Conservation (phyloP, 345 rosid species). For the Salix brachista region DNA sequence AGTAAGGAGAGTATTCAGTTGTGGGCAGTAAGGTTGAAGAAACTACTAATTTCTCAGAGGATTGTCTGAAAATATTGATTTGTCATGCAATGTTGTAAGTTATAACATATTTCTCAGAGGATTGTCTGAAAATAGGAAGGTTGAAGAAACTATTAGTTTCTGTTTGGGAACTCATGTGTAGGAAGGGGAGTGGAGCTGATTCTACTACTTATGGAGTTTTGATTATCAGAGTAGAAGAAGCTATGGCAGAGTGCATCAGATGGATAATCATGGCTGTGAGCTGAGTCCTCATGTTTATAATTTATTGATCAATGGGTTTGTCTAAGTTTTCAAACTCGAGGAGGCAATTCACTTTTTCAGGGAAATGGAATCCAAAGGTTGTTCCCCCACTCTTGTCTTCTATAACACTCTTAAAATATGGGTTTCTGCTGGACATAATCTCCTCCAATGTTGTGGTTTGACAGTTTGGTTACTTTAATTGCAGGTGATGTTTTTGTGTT, state of each 20-base stretch:
- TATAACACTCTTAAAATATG: conserved; percentile 58
- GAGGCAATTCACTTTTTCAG: conserved; percentile 54
- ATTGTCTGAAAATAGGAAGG: conserved; percentile 57
- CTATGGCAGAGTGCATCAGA: conserved; percentile 41
- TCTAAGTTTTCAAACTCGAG: conserved; percentile 56
- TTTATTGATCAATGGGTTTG: conserved; percentile 59
- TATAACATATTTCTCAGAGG: conserved; percentile 72
- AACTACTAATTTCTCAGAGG: conserved; percentile 9
- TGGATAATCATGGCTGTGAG: conserved; percentile 44
- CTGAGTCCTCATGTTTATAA: conserved; percentile 56
- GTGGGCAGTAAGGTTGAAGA: conserved; percentile 69
- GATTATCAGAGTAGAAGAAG: conserved; percentile 56
- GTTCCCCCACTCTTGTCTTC: conserved; percentile 52
- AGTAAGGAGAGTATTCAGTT: conserved; percentile 61
- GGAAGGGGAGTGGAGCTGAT: conserved; percentile 48
- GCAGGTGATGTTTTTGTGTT: not conserved
- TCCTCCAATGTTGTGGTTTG: conserved; percentile 54
- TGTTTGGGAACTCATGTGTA: conserved; percentile 56
- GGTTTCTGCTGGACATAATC: conserved; percentile 66
- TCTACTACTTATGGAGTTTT: conserved; percentile 58
- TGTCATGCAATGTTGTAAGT: conserved; percentile 42
- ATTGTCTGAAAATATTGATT: conserved; percentile 14
- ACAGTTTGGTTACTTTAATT: not conserved
- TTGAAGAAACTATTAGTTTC: conserved; percentile 41
- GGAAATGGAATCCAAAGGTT: conserved; percentile 50